Base-by-base conservation (phyloP, 768 basidiomycete genomes). In the Macrolepiota dolichaula region DNA sequence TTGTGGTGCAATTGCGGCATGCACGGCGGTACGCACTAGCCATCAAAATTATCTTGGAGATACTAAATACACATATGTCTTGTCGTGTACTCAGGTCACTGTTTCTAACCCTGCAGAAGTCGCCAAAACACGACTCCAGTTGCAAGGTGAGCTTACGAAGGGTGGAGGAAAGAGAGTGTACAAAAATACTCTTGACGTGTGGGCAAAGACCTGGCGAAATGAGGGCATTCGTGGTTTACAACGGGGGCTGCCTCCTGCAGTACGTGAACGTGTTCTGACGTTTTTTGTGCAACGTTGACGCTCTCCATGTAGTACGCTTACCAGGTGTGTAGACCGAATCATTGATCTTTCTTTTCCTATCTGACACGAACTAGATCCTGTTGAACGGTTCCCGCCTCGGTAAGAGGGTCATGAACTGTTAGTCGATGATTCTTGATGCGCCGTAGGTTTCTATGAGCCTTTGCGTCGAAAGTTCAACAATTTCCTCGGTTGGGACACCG, bases 171-270 rank as follows among this genome's bases (percentile, higher is more conserved):
- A 75, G 65, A 91, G 86, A 70, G 92, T 98, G 2, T 99, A 99
- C 78, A 91, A 84, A 62, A 92, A 88, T 70, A 91, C 89, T 76
- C 55, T 94, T 44, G 96, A 98, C 68, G 94, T 92, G 13, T 75
- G 96, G 35, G 76, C 76, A 37, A 97, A 96, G 76, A 96, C 95
- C 5, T 95, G 87, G 85, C 82, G 73, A 70, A 86, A 96, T 70
- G 96, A 98, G 75, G 96, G 96, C 13, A 76, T 96, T 36, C 80
- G 87, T 36, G 96, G 97, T n/a, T 72, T 97, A 47, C 97, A 99
- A 74, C 83, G 96, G 72, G 97, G 97, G 62, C 81, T 99, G 36
- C 79, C 85, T 63, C 87, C 96, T 63, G 97, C 96, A 51, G 94
- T 96, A 71, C 74, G 85, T 78, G 9, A 35, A 62, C n/a, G 3